Conservation (phyloP, 495 filamentous ascomycete species). For the Glonium stellatum region DNA sequence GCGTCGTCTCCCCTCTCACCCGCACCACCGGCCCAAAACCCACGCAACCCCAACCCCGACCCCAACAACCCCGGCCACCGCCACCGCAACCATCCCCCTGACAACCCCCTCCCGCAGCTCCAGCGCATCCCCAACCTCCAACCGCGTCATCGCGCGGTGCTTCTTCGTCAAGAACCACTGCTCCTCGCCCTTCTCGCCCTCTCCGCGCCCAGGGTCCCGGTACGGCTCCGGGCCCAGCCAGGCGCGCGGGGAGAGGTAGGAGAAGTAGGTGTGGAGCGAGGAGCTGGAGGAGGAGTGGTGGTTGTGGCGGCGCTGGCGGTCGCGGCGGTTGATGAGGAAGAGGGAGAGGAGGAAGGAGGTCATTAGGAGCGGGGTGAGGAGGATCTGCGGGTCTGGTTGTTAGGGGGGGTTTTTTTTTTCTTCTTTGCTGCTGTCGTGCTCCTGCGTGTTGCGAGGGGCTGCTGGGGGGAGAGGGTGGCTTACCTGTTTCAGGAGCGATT, state of each 20-base stretch:
- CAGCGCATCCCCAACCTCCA: constrained; percentile 35
- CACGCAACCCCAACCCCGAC: constrained; percentile 15
- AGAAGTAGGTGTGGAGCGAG: not conserved
- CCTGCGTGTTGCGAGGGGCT: too few species aligned
- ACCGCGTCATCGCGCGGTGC: constrained; percentile 32
- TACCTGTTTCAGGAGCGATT: constrained; percentile 8
- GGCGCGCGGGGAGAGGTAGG: constrained; percentile 15
- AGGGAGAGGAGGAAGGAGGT: constrained; percentile 37
- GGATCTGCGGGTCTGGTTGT: not conserved
- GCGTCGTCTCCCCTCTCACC: not conserved
- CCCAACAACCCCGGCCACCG: constrained; percentile 7
- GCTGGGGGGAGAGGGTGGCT: constrained; percentile 1
- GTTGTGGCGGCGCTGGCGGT: constrained; percentile 32
- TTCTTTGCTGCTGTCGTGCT: too few species aligned
- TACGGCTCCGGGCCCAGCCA: constrained; percentile 36
- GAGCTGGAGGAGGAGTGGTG: constrained; percentile 11
- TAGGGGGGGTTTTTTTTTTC: not conserved
- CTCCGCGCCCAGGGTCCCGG: constrained; percentile 21
- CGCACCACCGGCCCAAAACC: constrained; percentile 7
- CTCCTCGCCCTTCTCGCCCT: constrained; percentile 1
- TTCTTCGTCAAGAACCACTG: constrained; percentile 34
- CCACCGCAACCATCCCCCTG: constrained; percentile 14
- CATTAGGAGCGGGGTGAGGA: constrained; percentile 33
- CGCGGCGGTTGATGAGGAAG: constrained; percentile 30
- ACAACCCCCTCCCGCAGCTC: constrained; percentile 32